Conservation (phyloP, 2,329 filamentous ascomycete species). For the Alternaria solani region DNA sequence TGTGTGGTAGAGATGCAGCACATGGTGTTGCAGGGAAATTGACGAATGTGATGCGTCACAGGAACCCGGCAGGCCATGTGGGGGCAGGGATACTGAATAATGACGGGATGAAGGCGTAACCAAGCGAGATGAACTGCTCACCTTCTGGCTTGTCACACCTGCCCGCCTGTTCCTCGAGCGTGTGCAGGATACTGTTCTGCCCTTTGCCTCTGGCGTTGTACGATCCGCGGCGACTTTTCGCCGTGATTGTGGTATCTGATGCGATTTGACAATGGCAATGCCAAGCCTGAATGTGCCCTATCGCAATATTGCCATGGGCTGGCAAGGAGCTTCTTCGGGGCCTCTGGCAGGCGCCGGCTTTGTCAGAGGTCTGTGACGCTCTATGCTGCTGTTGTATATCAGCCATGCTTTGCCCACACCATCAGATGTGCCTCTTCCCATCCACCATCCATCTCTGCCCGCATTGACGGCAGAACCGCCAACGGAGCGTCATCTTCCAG, state of each 20-base stretch:
- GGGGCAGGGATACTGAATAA: conserved; percentile 37
- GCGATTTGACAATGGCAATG: conserved; percentile 10
- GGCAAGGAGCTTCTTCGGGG: conserved; percentile 24
- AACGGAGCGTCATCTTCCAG: conserved; percentile 1
- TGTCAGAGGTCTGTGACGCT: conserved; percentile 16
- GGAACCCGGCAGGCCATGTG: conserved; percentile 43
- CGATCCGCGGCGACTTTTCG: background rate
- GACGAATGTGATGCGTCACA: conserved; percentile 36
- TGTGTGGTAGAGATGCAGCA: conserved; percentile 33
- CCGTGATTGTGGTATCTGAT: background rate
- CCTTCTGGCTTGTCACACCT: conserved; percentile 38
- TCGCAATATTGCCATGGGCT: conserved; percentile 10
- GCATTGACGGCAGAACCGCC: conserved; percentile 13
- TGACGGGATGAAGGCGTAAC: conserved; percentile 23
- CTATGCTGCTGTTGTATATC: conserved; percentile 39
- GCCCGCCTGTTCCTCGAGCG: conserved; percentile 18
- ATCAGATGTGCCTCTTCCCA: background rate
- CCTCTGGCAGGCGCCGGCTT: conserved; percentile 25
- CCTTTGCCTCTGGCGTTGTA: conserved; percentile 12
- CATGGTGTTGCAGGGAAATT: conserved; percentile 42
- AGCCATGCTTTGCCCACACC: conserved; percentile 40
- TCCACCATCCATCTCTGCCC: conserved; percentile 5
- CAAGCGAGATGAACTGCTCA: conserved; percentile 47
- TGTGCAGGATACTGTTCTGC: conserved; percentile 6
- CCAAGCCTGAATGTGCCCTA: background rate